These are phyloP conservation scores for Steccherinum ochraceum DNA, from an alignment of 768 basidiomycete genomes.

Conservation along the genomic window DNA sequence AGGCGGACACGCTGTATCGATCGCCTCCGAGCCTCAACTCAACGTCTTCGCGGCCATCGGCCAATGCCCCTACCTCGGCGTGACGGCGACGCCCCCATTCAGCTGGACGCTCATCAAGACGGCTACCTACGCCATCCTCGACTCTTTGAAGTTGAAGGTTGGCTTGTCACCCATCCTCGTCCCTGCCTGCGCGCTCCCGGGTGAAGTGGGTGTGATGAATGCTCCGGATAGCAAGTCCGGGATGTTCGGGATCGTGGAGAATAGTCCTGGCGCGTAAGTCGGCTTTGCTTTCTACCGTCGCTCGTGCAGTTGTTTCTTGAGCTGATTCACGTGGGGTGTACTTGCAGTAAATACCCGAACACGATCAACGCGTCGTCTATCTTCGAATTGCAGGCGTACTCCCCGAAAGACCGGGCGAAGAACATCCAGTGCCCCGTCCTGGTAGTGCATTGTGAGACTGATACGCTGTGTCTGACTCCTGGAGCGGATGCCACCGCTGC, in stretches of 20 bases:
- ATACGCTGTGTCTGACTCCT: neutral
- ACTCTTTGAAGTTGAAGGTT: conserved; percentile 21
- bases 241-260: conserved; percentile 6
- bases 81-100: conserved; percentile 3
- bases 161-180: conserved; percentile 25
- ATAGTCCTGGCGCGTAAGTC: neutral
- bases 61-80: conserved; percentile 29
- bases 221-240: conserved; percentile 17
- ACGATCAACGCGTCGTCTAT: conserved; percentile 3
- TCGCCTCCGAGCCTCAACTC: conserved; percentile 21
- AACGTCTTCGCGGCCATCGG: conserved; percentile 24
- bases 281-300: neutral
- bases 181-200: conserved; percentile 21
- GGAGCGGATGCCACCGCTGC: neutral
- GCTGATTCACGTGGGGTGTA: neutral
- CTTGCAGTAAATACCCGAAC: conserved; percentile 9
- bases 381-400: neutral
- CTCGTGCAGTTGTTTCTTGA: neutral
- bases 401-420: neutral
- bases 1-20: conserved; percentile 27
- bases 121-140: conserved; percentile 14
- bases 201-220: conserved; percentile 24
- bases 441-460: neutral
- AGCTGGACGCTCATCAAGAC: conserved; percentile 15
- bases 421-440: neutral